Conservation (phyloP, 352 stramenopile species). For the Thraustotheca clavata region DNA sequence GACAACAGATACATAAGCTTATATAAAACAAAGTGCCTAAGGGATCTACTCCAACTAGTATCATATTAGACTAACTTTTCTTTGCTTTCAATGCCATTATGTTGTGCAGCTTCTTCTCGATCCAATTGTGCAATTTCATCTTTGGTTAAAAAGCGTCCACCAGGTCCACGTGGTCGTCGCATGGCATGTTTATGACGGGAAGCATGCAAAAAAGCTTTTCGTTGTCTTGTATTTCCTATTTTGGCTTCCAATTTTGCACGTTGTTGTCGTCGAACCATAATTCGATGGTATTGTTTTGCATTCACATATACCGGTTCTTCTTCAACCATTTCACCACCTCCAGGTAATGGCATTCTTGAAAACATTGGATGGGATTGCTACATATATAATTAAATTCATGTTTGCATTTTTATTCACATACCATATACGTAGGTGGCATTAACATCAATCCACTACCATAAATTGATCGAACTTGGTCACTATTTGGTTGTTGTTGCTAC, state of each 20-base stretch:
- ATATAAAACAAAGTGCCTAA: conserved; percentile 8
- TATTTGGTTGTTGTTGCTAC: conserved; percentile 61
- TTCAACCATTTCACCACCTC: conserved; percentile 46
- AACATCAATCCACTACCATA: conserved; percentile 76
- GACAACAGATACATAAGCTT: conserved; percentile 2
- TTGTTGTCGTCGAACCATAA: conserved; percentile 83
- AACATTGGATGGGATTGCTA: conserved; percentile 32
- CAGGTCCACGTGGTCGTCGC: conserved; percentile 69
- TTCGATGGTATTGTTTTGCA: conserved; percentile 86
- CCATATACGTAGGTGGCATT: conserved; percentile 67
- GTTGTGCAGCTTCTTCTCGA: conserved; percentile 14
- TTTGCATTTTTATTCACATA: too few species aligned
- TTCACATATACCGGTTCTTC: conserved; percentile 87
- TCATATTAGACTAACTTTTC: conserved; percentile 19
- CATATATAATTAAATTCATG: too few species aligned
- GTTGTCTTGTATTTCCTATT: conserved; percentile 62
- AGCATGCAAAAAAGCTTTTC: conserved; percentile 80
- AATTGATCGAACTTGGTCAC: conserved; percentile 71
- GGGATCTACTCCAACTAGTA: background rate
- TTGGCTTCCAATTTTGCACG: conserved; percentile 82
- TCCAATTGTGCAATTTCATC: conserved; percentile 69
- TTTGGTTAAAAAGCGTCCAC: conserved; percentile 75
- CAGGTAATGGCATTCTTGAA: conserved; percentile 36
- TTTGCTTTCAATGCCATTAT: conserved; percentile 4
- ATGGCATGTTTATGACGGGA: conserved; percentile 85